phyloP scores from a whole-genome alignment of 108 stramenopile genomes.

The Nitzschia putrida region DNA sequence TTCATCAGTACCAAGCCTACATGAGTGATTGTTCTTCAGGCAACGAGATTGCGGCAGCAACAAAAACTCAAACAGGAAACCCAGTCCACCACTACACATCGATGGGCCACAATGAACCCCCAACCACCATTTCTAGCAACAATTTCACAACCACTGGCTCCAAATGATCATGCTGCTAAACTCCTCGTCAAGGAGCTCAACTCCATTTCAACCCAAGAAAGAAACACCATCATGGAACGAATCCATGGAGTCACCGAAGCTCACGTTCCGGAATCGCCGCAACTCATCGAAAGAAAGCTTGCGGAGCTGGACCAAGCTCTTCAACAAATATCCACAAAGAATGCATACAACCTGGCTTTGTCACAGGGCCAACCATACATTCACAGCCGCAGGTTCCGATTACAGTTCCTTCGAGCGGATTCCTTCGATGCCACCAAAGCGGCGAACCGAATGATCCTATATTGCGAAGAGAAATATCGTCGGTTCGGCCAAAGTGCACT shows the following conservation, averaged over 20 bases:
- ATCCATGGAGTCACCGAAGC: slow-evolving; percentile 36
- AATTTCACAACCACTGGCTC: too few species aligned
- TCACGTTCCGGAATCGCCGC: slow-evolving; percentile 1
- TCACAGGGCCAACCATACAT: slow-evolving; percentile 12
- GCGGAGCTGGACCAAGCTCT: slow-evolving; percentile 7
- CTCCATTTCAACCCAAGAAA: slow-evolving; percentile 27
- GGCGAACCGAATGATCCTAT: slow-evolving; percentile 27
- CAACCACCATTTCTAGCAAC: too few species aligned
- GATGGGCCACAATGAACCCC: too few species aligned
- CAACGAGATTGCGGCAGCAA: too few species aligned
- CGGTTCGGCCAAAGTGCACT: slow-evolving; percentile 27
- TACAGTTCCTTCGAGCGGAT: slow-evolving; percentile 46
- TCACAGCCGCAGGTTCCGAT: slow-evolving; percentile 6
- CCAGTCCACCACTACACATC: too few species aligned
- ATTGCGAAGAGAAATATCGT: slow-evolving; percentile 36
- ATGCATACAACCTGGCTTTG: slow-evolving; percentile 3
- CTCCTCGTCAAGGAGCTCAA: slow-evolving; percentile 30
- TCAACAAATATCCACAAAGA: not conserved
- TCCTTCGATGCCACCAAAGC: slow-evolving; percentile 32
- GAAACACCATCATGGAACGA: slow-evolving; percentile 16
- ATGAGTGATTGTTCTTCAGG: too few species aligned
- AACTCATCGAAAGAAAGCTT: slow-evolving; percentile 16
- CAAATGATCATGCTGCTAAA: slow-evolving; percentile 10
- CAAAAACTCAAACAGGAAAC: too few species aligned
- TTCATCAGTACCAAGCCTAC: too few species aligned